Conservation (phyloP, 2,329 filamentous ascomycete genomes). For the Plenodomus tracheiphilus region DNA sequence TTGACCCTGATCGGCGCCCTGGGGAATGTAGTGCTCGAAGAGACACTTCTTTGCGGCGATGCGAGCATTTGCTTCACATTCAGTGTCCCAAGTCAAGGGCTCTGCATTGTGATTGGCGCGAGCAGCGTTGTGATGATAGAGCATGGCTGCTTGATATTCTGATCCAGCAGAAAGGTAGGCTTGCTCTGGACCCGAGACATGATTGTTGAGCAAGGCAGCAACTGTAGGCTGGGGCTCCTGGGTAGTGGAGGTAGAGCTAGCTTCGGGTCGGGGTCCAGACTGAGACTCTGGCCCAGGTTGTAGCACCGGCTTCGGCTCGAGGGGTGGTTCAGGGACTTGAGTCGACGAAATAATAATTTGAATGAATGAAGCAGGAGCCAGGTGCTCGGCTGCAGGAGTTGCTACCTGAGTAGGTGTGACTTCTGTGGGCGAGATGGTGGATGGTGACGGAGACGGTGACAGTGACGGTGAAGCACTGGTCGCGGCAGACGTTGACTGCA, state of each 20-base stretch:
- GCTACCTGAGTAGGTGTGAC: conserved; percentile 2
- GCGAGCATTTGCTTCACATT: conserved; percentile 60
- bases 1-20: conserved; percentile 71
- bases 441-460: conserved; percentile 2
- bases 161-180: conserved; percentile 26
- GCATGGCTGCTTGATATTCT: conserved; percentile 35
- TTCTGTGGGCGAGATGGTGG: not conserved
- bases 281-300: not conserved
- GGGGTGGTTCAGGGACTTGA: not conserved
- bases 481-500: not conserved
- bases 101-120: conserved; percentile 77
- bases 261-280: not conserved
- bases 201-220: conserved; percentile 9
- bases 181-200: conserved; percentile 26
- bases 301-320: not conserved
- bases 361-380: not conserved
- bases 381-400: not conserved
- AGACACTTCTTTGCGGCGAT: conserved; percentile 73
- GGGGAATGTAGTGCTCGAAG: conserved; percentile 63
- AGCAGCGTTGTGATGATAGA: conserved; percentile 84
- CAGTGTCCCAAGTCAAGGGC: conserved; percentile 68
- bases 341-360: not conserved
- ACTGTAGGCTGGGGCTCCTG: conserved; percentile 1
- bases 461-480: not conserved
- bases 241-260: not conserved